Percentiles rank a stretch among this genome's conserved stretches.
phyloP scores from a whole-genome alignment of 345 rosid genomes.

The Eucalyptus leucophloia region DNA sequence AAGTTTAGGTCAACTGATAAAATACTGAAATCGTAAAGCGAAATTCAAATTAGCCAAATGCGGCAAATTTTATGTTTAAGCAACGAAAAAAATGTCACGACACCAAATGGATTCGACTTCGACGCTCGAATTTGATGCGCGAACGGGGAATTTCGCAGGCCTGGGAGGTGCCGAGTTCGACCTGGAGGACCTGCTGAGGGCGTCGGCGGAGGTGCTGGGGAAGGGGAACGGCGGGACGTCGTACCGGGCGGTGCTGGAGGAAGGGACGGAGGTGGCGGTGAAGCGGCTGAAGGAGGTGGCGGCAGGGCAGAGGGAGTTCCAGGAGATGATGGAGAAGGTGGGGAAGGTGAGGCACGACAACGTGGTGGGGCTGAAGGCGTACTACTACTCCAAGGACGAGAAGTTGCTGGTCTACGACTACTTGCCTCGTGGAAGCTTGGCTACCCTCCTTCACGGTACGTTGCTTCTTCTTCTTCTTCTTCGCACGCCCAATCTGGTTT shows the following conservation, averaged over 20 bases:
- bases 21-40: not conserved
- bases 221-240: slow-evolving; percentile 94
- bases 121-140: not conserved
- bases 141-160: not conserved
- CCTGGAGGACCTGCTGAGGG: slow-evolving; percentile 84
- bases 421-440: slow-evolving; percentile 82
- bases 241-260: slow-evolving; percentile 90
- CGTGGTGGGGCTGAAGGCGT: slow-evolving; percentile 76
- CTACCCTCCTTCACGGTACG: slow-evolving; percentile 89
- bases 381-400: slow-evolving; percentile 80
- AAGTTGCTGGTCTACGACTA: slow-evolving; percentile 80
- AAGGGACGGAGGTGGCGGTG: slow-evolving; percentile 88
- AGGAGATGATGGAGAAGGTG: slow-evolving; percentile 56
- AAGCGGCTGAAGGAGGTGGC: slow-evolving; percentile 76
- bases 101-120: not conserved
- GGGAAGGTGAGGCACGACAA: slow-evolving; percentile 71
- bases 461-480: not conserved
- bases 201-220: slow-evolving; percentile 91
- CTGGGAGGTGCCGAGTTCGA: slow-evolving; percentile 62
- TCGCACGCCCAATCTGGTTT: not conserved
- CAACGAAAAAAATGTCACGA: not conserved
- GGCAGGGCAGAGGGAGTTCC: slow-evolving; percentile 65
- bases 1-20: not conserved
- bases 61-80: not conserved
- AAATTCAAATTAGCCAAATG: not conserved